These are phyloP conservation scores for Stagonosporopsis vannaccii DNA, from an alignment of 2,329 filamentous ascomycete species.

Conservation along the genomic window DNA sequence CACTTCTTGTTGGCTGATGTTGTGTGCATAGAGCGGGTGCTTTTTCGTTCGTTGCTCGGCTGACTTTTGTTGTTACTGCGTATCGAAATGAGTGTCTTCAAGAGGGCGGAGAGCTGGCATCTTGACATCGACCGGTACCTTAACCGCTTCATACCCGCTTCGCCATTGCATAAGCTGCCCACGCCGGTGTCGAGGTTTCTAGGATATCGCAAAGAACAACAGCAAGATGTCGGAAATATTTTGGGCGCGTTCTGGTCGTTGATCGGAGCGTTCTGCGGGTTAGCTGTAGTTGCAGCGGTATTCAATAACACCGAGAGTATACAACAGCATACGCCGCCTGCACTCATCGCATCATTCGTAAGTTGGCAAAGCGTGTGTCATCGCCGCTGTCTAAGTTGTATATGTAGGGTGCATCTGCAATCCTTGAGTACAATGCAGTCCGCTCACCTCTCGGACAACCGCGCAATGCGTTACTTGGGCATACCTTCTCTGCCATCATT, in stretches of 20 bases:
- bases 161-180: constrained; percentile 70
- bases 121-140: constrained; percentile 81
- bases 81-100: constrained; percentile 21
- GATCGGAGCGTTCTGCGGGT: constrained; percentile 53
- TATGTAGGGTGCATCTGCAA: constrained; percentile 54
- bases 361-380: constrained; percentile 17
- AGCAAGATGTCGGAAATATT: constrained; percentile 52
- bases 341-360: constrained; percentile 54
- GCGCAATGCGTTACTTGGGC: constrained; percentile 55
- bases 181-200: constrained; percentile 72
- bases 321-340: constrained; percentile 50
- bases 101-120: constrained; percentile 48
- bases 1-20: neutral
- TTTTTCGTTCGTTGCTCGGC: constrained; percentile 1
- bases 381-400: neutral
- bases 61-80: neutral
- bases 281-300: constrained; percentile 53
- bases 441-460: constrained; percentile 58
- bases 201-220: constrained; percentile 50
- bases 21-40: neutral
- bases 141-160: constrained; percentile 73
- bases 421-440: constrained; percentile 58
- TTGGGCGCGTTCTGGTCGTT: constrained; percentile 54
- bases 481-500: constrained; percentile 54
- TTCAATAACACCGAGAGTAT: constrained; percentile 52